Evolutionary conservation across 2,329 filamentous ascomycete species (phyloP).

Genomic region (Rhinocladiella similis): DNA sequence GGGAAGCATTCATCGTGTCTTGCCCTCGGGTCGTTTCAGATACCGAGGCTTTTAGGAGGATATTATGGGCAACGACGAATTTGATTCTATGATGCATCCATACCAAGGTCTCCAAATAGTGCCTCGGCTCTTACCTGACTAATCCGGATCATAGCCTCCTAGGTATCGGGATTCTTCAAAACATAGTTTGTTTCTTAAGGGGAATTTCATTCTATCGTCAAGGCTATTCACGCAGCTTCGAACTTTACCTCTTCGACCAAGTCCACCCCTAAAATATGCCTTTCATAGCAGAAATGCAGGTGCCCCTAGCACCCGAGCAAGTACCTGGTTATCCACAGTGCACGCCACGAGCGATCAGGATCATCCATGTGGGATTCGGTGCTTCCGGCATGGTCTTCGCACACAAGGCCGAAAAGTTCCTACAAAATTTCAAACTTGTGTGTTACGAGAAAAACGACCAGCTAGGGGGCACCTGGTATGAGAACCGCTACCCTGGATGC

Average conservation of each 20-base stretch:
- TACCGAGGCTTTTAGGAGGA: no score
- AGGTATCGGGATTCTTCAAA: no score
- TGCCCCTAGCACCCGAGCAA: background rate
- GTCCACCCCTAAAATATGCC: no score
- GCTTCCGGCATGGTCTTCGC: conserved; percentile 21
- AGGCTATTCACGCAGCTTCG: background rate
- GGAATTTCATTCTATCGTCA: no score
- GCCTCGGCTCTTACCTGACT: no score
- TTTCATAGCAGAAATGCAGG: conserved; percentile 8
- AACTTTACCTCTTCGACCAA: background rate
- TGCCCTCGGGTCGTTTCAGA: no score
- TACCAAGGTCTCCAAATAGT: no score
- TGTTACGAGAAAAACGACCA: conserved; percentile 31
- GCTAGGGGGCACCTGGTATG: conserved; percentile 22
- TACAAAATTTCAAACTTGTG: conserved; percentile 19
- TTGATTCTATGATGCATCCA: no score
- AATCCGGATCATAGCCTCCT: no score
- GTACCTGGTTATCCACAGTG: conserved; percentile 22
- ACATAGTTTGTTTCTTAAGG: no score
- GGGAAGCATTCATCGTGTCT: no score
- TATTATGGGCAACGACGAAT: no score
- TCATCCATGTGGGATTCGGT: conserved; percentile 25
- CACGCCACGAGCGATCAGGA: conserved; percentile 19
- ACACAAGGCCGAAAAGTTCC: conserved; percentile 37
- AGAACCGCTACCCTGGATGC: conserved; percentile 19